A percentile compares a stretch with the other conserved stretches of the same genome.
Evolutionary conservation across 768 basidiomycete species (phyloP).

Genomic region (Tylopilus plumbeoviolaceoides): DNA sequence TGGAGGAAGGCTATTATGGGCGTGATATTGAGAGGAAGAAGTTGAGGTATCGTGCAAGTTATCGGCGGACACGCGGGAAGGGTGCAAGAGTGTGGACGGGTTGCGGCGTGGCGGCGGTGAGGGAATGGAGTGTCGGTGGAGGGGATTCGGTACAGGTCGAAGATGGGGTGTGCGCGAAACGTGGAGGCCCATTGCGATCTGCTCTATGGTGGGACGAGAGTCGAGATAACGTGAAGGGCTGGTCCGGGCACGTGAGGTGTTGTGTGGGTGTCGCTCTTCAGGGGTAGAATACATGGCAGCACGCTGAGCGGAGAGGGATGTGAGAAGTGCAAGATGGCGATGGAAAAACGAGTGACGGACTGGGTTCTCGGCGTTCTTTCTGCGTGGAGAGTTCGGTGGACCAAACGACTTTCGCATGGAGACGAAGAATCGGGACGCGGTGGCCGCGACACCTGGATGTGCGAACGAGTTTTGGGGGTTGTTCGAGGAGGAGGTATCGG

Average conservation of each 20-base stretch:
- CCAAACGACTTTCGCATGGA: conserved; percentile 31
- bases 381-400: conserved; percentile 18
- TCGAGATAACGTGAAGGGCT: conserved; percentile 37
- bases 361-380: conserved; percentile 12
- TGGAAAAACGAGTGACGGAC: conserved; percentile 15
- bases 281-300: conserved; percentile 41
- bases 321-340: conserved; percentile 5
- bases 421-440: conserved; percentile 28
- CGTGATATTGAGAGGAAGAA: conserved; percentile 19
- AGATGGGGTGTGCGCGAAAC: conserved; percentile 73
- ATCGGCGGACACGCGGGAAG: conserved; percentile 17
- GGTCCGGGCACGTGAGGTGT: conserved; percentile 33
- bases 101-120: conserved; percentile 15
- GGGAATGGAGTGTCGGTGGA: conserved; percentile 17
- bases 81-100: conserved; percentile 27
- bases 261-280: conserved; percentile 34
- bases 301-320: conserved; percentile 16
- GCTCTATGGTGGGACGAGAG: conserved; percentile 62
- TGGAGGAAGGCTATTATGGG: conserved; percentile 40
- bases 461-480: background rate
- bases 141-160: conserved; percentile 33
- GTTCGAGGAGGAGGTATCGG: conserved; percentile 1
- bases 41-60: conserved; percentile 21
- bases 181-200: conserved; percentile 80
- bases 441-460: conserved; percentile 11